Conservation (phyloP, 495 filamentous ascomycete species). For the Tuber umbilicatum region DNA sequence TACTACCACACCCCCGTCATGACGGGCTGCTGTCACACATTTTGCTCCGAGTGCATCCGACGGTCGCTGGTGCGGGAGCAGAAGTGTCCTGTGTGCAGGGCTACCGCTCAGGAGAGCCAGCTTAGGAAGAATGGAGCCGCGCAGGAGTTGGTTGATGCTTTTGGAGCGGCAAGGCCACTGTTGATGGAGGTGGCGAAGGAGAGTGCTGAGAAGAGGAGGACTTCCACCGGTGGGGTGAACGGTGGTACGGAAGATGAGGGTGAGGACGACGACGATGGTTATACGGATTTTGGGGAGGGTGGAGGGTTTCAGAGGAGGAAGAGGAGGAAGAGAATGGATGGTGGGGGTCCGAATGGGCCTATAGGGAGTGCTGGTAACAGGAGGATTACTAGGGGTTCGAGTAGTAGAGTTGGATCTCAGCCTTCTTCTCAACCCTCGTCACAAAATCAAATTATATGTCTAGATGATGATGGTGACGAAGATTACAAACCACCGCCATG, state of each 20-base stretch:
- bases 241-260: slow-evolving; percentile 31
- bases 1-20: slow-evolving; percentile 90
- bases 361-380: neutral
- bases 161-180: slow-evolving; percentile 56
- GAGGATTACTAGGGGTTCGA: slow-evolving; percentile 11
- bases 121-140: slow-evolving; percentile 75
- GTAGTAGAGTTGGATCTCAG: neutral
- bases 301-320: slow-evolving; percentile 15
- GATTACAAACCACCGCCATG: slow-evolving; percentile 13
- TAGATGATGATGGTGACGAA: slow-evolving; percentile 42
- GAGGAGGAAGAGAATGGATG: slow-evolving; percentile 4
- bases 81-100: slow-evolving; percentile 78
- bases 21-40: slow-evolving; percentile 90
- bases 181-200: slow-evolving; percentile 57
- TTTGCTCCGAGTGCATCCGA: slow-evolving; percentile 93
- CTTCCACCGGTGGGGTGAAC: slow-evolving; percentile 47
- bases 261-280: slow-evolving; percentile 39
- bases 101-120: slow-evolving; percentile 69
- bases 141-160: slow-evolving; percentile 76
- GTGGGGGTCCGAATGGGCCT: neutral
- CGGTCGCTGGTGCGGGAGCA: slow-evolving; percentile 70
- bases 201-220: neutral
- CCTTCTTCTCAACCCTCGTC: neutral
- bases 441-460: slow-evolving; percentile 43
- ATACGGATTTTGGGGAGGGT: slow-evolving; percentile 22